Base-by-base conservation (phyloP, 768 basidiomycete genomes). In the Boletus tomentosulus region DNA sequence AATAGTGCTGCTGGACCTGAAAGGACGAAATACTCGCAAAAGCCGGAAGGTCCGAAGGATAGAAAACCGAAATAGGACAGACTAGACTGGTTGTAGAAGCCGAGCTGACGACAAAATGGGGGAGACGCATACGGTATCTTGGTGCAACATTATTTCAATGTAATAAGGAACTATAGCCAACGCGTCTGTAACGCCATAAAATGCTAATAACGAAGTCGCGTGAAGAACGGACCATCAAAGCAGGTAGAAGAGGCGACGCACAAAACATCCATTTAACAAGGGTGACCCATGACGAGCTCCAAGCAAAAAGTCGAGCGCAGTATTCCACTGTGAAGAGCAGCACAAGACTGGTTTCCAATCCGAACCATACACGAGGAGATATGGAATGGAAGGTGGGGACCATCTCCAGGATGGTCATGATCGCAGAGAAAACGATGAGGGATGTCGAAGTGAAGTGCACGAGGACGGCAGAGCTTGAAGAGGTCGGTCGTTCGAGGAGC, bases 1-100 rank as follows among this genome's bases (percentile, higher is more conserved):
- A 53, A 92, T 84, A 15, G 86, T 89, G 60, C 85, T 84, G 57
- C 85, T 90, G 62, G 92, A 85, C 53, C 85, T 82, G 78, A 96
- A 96, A 0, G 93, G 91, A 44, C 89, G 76, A 71, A 96, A 97
- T 7, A 95, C 92, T 22, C 93, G 83, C 25, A 95, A 70, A 3
- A 96, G 79, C 31, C 93, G 85, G 69, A 95, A 94, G 72, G 92
- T 92, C 38, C 93, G 79, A 34, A 97, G 73, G 52, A 96, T 95
- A 0, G 92, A 92, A 67, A 95, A 97, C 16, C 93, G 79, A 71
- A 95, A 96, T 50, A 92, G 75, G 33, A 87, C 86, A 4, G 89
- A 86, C 89, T 92, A 65, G 31, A 48, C 31, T 37, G 27, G 13
- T 46, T 8, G 48, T 44, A 35, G 28, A 43, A 39, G 24, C 2